Percentiles rank a stretch among this genome's conserved stretches.
Evolutionary conservation across 805 yeast species (phyloP).

Genomic region (Wickerhamomyces canadensis): DNA sequence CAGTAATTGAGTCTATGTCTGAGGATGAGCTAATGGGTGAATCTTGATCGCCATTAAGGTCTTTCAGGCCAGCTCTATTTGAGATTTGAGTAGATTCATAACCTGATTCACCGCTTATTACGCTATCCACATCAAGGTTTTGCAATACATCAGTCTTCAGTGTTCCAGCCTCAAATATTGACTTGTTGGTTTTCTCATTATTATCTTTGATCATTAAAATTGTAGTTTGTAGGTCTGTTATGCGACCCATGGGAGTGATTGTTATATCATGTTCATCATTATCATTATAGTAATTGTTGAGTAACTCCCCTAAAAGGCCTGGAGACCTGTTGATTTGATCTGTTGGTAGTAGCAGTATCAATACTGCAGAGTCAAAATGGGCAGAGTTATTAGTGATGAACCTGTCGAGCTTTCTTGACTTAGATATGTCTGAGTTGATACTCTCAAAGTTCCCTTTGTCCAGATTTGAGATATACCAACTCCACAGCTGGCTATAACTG

Average conservation of each 20-base stretch:
- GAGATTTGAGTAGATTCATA: conserved; percentile 10
- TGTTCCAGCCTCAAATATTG: not conserved
- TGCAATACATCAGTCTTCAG: not conserved
- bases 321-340: conserved; percentile 4
- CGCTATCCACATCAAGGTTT: conserved; percentile 1
- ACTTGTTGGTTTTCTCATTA: not conserved
- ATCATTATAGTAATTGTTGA: conserved; percentile 3
- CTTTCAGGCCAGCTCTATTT: not conserved
- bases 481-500: conserved; percentile 30
- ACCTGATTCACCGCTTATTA: conserved; percentile 8
- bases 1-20: not conserved
- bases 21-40: not conserved
- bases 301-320: conserved; percentile 1
- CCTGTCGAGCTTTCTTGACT: conserved; percentile 23
- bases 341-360: conserved; percentile 3
- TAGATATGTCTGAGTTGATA: conserved; percentile 23
- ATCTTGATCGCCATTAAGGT: not conserved
- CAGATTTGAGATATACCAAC: conserved; percentile 32
- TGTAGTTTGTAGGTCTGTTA: conserved; percentile 4
- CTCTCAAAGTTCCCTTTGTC: conserved; percentile 32
- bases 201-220: conserved; percentile 4
- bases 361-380: not conserved
- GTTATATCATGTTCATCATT: conserved; percentile 1
- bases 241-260: conserved; percentile 7
- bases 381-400: conserved; percentile 14